These are phyloP conservation scores for Rhodomyrtus tomentosa DNA, from an alignment of 345 rosid species.

Conservation along the genomic window DNA sequence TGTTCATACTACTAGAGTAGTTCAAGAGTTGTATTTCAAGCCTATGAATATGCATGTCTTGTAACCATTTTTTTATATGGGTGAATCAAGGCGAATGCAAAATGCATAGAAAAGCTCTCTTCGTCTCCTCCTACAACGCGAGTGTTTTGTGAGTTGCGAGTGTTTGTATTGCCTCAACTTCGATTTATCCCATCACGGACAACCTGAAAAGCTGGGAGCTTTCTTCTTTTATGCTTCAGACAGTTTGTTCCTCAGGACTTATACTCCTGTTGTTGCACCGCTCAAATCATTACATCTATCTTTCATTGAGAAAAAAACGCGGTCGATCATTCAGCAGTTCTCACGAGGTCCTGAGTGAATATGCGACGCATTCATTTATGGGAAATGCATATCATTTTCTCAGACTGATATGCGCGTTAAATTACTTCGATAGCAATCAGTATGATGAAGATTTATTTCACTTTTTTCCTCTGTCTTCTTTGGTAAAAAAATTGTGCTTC, in stretches of 20 bases:
- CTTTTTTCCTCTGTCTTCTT: neutral
- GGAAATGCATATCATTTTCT: neutral
- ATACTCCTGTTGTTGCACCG: neutral
- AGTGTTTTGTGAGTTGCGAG: too few species aligned
- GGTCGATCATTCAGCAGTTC: neutral
- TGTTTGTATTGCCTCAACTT: too few species aligned
- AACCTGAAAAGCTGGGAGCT: neutral
- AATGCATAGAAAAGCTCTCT: too few species aligned
- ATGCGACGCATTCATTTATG: neutral
- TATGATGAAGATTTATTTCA: neutral
- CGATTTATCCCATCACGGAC: neutral
- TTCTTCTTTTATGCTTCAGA: neutral
- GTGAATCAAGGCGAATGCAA: too few species aligned
- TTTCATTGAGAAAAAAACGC: neutral
- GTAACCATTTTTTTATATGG: too few species aligned
- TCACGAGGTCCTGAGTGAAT: neutral
- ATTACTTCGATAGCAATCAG: neutral
- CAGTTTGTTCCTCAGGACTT: neutral
- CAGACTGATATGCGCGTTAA: neutral
- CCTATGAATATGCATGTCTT: too few species aligned
- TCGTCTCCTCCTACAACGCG: too few species aligned
- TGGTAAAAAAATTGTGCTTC: neutral
- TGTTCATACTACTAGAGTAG: too few species aligned
- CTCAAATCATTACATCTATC: neutral
- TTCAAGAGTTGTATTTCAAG: too few species aligned